phyloP scores from a whole-genome alignment of 2,329 filamentous ascomycete species.

The Claviceps digitariae region DNA sequence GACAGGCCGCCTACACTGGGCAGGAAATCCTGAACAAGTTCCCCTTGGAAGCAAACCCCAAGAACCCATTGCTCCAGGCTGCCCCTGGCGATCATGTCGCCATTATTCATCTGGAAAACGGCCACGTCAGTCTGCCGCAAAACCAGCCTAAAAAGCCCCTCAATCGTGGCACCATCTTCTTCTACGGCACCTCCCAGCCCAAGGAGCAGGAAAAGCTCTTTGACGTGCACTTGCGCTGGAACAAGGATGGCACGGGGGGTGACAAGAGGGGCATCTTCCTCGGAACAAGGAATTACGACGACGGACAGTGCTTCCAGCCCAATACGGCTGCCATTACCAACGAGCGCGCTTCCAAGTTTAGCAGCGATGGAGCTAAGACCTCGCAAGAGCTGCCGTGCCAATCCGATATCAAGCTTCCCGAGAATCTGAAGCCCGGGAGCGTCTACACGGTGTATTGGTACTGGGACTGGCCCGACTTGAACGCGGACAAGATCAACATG shows the following conservation, averaged over 20 bases:
- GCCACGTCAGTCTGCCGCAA: slow-evolving; percentile 52
- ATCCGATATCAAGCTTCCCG: slow-evolving; percentile 62
- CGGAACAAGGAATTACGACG: slow-evolving; percentile 70
- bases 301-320: slow-evolving; percentile 77
- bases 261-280: slow-evolving; percentile 65
- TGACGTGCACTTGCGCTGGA: slow-evolving; percentile 71
- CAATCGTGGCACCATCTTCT: slow-evolving; percentile 58
- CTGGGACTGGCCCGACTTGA: slow-evolving; percentile 76
- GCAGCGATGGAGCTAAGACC: slow-evolving; percentile 37
- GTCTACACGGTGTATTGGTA: slow-evolving; percentile 86
- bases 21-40: slow-evolving; percentile 36
- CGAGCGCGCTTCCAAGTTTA: slow-evolving; percentile 43
- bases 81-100: slow-evolving; percentile 50
- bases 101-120: slow-evolving; percentile 60
- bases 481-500: slow-evolving; percentile 26
- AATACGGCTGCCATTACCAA: slow-evolving; percentile 46
- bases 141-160: slow-evolving; percentile 44
- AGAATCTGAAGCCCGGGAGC: slow-evolving; percentile 45
- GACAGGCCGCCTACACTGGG: slow-evolving; percentile 51
- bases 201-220: slow-evolving; percentile 32
- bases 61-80: slow-evolving; percentile 49
- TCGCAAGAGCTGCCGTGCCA: slow-evolving; percentile 63
- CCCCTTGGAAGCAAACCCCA: slow-evolving; percentile 22
- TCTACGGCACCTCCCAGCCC: slow-evolving; percentile 57
- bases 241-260: slow-evolving; percentile 62